Evolutionary conservation across 208 protist genomes (phyloP), one percentile per base, ranked within the genome.

Genomic region (Willaertia magna): DNA sequence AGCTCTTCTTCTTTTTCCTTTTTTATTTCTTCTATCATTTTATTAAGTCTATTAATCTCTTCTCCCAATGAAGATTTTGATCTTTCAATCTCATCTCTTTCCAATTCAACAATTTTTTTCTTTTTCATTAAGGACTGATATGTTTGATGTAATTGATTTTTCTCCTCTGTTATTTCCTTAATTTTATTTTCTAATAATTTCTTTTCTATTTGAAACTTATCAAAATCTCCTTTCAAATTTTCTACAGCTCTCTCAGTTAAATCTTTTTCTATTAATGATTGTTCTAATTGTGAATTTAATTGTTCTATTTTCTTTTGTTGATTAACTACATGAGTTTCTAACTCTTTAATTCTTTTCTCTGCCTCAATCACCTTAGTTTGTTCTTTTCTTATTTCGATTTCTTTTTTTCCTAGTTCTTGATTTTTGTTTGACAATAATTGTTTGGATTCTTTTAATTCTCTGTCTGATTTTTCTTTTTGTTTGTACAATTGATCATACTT

Each of bases 381-480:
- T 67, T 67, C 55, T 26, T 67, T 74, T 30, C 95, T 49, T 34
- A 93, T 89, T 43, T 86, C 55, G 16, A 95, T 89, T 49, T 95
- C 94, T 22, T 86, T 75, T 22, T 86, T 84, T 52, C 91, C 89
- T 52, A 93, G 67, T 14, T 89, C 86, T 48, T 93, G 89, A 42
- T 88, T 90, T 67, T 93, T 87, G 47, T 87, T 79, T 43, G 93
- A 92, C 0, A 93, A 89, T 4, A 91, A 87, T 84, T 90, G 88
- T 78, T 95, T 92, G 82, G 94, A 94, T 89, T 95, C 92, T 26
- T 94, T 90, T 85, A 97, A 93, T 85, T 96, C 94, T 86, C 95
- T 90, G 86, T 98, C 95, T 83, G 96, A 91, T 20, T 89, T 89
- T 39, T 94, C 90, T 42, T 93, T 90, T 86, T 93, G 93, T 34